Evolutionary conservation across 768 basidiomycete species (phyloP).

Genomic region (Austroboletus festivus): DNA sequence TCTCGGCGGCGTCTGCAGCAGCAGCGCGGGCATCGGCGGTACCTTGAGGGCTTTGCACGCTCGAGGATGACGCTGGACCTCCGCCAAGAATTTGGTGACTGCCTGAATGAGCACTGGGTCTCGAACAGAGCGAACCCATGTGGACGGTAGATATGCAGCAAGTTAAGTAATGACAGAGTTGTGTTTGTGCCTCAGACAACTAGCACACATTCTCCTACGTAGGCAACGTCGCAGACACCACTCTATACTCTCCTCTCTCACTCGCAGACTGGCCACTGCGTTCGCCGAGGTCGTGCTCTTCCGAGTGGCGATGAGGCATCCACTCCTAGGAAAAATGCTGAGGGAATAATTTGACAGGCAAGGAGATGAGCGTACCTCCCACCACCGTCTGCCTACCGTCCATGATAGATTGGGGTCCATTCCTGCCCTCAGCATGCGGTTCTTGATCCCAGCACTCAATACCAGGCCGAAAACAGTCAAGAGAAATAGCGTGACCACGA

Average conservation of each 20-base stretch:
- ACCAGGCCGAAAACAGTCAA: conserved; percentile 84
- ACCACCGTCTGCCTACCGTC: conserved; percentile 68
- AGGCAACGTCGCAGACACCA: conserved; percentile 34
- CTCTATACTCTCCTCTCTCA: conserved; percentile 43
- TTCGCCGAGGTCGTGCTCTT: conserved; percentile 50
- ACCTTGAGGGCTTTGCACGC: conserved; percentile 22
- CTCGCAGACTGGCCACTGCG: conserved; percentile 29
- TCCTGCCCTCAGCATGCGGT: conserved; percentile 76
- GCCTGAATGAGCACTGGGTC: conserved; percentile 38
- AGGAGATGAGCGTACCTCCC: conserved; percentile 61
- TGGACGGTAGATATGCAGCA: neutral
- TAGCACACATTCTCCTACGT: conserved; percentile 9
- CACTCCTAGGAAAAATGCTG: conserved; percentile 27
- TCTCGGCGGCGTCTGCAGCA: conserved; percentile 62
- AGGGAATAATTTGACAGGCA: conserved; percentile 18
- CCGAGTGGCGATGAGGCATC: conserved; percentile 49
- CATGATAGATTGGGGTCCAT: conserved; percentile 61
- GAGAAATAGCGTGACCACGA: conserved; percentile 88
- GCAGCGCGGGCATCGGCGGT: conserved; percentile 47
- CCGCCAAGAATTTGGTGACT: conserved; percentile 51
- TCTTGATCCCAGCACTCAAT: conserved; percentile 80
- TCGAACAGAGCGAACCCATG: conserved; percentile 64
- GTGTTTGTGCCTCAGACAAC: too few relatives aligned
- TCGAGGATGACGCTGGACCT: conserved; percentile 27
- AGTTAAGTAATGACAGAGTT: too few relatives aligned